Base-by-base conservation (phyloP, 352 stramenopile genomes). In the Phytophthora nicotianae region DNA sequence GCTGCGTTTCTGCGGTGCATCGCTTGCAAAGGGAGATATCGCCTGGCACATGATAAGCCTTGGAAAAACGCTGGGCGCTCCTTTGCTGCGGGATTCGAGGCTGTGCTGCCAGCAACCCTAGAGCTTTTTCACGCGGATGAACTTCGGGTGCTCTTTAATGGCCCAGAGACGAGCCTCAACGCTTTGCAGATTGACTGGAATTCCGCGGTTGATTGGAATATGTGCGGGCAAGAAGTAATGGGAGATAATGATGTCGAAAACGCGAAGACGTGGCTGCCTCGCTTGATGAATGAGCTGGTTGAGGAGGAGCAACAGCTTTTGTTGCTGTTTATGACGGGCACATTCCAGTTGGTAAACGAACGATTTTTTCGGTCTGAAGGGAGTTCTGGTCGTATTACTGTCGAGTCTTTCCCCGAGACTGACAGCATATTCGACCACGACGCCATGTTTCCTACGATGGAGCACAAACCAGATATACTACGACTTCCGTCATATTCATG, bases 251-350 rank as follows among this genome's bases (percentile, higher is more conserved):
- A 62, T 17, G 27, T 27, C 20, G 60, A 51, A 48, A 53, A 24
- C 16, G 54, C 32, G 11, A 74, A 77, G 50, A 27, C 14, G 27
- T 91, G 80, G 83, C 68, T 79, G 53, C 64, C 65, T 40, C 76
- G 81, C 14, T 48, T 90, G 14, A 65, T 86, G 14, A 70, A 23
- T 1, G 81, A 90, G 29, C 70, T 91, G 13, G 75, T 86, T 4
- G 33, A 82, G 0, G 81, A 91, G 38, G 83, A 91, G 48, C 77
- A 81, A 40, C 75, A 86, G 32, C 61, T 84, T 38, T 8, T 90
- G 8, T 58, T 89, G 38, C 41, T 91, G 21, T 81, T 78, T 52
- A 76, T 90, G 66, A 65, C 71, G 3, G 70, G 66, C 16, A 85
- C 81, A 14, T 85, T 79, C 10, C 50, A 75, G 19, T 46, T 70